Base-by-base conservation (phyloP, 139 green algal genomes). In the Ettlia oleoabundans region DNA sequence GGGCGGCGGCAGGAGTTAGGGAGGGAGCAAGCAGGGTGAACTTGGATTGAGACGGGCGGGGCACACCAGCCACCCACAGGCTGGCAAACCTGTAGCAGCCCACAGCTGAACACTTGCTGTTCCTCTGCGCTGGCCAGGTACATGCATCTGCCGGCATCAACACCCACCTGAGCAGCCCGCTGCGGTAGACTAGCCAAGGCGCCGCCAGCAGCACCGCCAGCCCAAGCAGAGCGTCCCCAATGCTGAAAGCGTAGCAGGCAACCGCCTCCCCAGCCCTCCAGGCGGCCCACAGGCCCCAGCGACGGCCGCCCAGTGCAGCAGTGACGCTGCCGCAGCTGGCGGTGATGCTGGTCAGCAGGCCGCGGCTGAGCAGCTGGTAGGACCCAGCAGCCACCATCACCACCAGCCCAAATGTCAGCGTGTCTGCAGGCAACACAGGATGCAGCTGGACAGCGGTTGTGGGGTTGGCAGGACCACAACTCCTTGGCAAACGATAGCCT, bases 131-230 rank as follows among this genome's bases (percentile, higher is more conserved):
- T n/a, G n/a, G n/a, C n/a, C n/a, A n/a, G n/a, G n/a, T n/a, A n/a
- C n/a, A n/a, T n/a, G n/a, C n/a, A n/a, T n/a, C n/a, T n/a, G n/a
- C n/a, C n/a, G n/a, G n/a, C n/a, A n/a, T n/a, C n/a, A n/a, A n/a
- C n/a, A n/a, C n/a, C n/a, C n/a, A 80, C 73, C 73, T 63, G 52
- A 86, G 75, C 53, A 89, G 32, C 18, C 62, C 70, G 18, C 61
- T 63, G 28, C 63, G 52, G 30, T 81, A 80, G 7, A 85, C 30
- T 28, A 86, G 35, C 52, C 74, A 84, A 21, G 78, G 61, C 38
- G 69, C 66, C 32, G 38, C 71, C 41, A 81, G 41, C 71, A 89
- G 55, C 53, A 77, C 64, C 0, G 18, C 51, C 40, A 86, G 41
- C 9, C 83, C 86, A 32, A 83, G 38, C 74, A 80, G 32, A 21